phyloP scores from a whole-genome alignment of 176 grass and related monocot species.

The Juncus inflexus region DNA sequence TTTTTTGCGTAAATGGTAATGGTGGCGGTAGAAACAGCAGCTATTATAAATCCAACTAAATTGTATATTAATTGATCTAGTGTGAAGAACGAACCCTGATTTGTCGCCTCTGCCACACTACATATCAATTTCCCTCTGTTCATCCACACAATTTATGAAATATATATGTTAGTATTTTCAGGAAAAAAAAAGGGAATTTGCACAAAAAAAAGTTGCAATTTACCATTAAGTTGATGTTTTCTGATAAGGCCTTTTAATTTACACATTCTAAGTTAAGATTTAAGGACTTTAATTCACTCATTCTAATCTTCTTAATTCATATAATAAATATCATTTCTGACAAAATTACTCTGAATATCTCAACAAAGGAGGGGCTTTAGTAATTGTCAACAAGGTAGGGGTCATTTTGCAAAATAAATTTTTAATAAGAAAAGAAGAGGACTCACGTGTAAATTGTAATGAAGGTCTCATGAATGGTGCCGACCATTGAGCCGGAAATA shows the following conservation, averaged over 20 bases:
- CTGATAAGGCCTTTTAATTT: too few species aligned
- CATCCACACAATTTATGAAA: slow-evolving; percentile 18
- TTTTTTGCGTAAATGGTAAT: slow-evolving; percentile 97
- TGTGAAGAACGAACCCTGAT: slow-evolving; percentile 71
- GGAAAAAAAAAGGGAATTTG: not conserved
- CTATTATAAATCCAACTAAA: slow-evolving; percentile 61
- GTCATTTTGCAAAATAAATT: too few species aligned
- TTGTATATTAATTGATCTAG: slow-evolving; percentile 91
- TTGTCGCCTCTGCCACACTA: slow-evolving; percentile 83
- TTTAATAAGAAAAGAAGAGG: not conserved
- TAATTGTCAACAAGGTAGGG: too few species aligned
- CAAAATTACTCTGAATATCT: too few species aligned
- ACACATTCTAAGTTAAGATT: too few species aligned
- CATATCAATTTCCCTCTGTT: slow-evolving; percentile 74
- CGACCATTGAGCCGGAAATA: slow-evolving; percentile 71
- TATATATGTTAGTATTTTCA: not conserved
- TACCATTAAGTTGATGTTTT: too few species aligned
- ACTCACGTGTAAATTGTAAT: slow-evolving; percentile 94
- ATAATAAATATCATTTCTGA: too few species aligned
- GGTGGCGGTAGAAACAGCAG: slow-evolving; percentile 79
- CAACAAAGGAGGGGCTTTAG: too few species aligned
- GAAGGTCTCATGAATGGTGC: slow-evolving; percentile 86
- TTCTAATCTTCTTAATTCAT: too few species aligned
- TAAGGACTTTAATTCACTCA: too few species aligned
- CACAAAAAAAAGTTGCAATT: too few species aligned